Conservation (phyloP, 176 grass and related monocot species). For the Musa schizocarpa region DNA sequence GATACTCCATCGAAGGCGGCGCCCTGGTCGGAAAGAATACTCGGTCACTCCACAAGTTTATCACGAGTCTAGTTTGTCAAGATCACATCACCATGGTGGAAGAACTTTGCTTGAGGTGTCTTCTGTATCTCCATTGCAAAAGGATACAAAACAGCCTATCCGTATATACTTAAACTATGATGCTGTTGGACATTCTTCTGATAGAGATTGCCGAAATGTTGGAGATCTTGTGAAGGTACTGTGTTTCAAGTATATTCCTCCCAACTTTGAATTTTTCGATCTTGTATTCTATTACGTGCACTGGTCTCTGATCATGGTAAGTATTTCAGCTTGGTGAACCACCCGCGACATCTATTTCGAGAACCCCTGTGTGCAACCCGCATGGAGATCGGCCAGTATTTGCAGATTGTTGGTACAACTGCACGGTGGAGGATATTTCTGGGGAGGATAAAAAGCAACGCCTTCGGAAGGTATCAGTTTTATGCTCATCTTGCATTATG, state of each 20-base stretch:
- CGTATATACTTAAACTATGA: slow-evolving; percentile 99
- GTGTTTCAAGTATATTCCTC: background rate
- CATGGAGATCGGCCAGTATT: slow-evolving; percentile 69
- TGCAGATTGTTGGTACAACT: slow-evolving; percentile 98
- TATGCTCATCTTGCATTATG: background rate
- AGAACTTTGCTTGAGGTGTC: slow-evolving; percentile 49
- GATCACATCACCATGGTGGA: slow-evolving; percentile 28
- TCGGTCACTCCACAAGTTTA: slow-evolving; percentile 94
- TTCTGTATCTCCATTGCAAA: slow-evolving; percentile 22
- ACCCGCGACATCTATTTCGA: slow-evolving; percentile 36
- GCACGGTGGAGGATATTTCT: slow-evolving; percentile 81
- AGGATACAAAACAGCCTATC: slow-evolving; percentile 59
- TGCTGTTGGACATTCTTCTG: slow-evolving; percentile 81
- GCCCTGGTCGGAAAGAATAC: slow-evolving; percentile 78
- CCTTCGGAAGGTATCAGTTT: slow-evolving; percentile 69
- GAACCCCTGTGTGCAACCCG: slow-evolving; percentile 65
- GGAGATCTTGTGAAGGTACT: slow-evolving; percentile 73
- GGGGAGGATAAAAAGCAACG: slow-evolving; percentile 87
- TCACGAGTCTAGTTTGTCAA: slow-evolving; percentile 26
- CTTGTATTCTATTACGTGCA: background rate
- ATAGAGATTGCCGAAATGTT: slow-evolving; percentile 76
- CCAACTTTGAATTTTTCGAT: background rate
- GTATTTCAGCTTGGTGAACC: slow-evolving; percentile 75
- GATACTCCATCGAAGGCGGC: slow-evolving; percentile 71
- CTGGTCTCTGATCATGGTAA: background rate